A percentile compares a stretch with the other conserved stretches of the same genome.
phyloP scores from a whole-genome alignment of 805 yeast genomes.

The Metschnikowia peoriensis region DNA sequence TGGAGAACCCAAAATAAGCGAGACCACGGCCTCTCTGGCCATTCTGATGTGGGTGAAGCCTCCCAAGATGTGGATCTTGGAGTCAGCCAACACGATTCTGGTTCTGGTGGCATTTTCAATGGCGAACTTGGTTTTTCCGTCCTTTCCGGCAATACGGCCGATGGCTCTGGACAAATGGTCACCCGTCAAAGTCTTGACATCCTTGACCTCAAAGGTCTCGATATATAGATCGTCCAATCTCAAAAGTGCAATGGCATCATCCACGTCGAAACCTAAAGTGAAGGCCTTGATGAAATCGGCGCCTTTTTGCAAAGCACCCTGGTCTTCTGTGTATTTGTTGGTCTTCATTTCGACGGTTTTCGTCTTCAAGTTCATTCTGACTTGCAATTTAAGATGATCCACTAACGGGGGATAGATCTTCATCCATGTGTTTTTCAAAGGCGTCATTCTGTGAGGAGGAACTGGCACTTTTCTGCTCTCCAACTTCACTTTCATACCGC shows the following conservation, averaged over 20 bases:
- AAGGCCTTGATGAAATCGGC: slow-evolving; percentile 96
- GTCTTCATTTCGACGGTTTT: slow-evolving; percentile 87
- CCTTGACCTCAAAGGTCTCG: slow-evolving; percentile 95
- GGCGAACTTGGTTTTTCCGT: slow-evolving; percentile 97
- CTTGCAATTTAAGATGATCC: slow-evolving; percentile 91
- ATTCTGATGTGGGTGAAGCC: slow-evolving; percentile 96
- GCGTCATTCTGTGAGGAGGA: slow-evolving; percentile 97
- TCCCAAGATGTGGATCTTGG: slow-evolving; percentile 94
- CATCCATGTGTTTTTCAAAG: slow-evolving; percentile 85
- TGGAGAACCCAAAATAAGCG: slow-evolving; percentile 93
- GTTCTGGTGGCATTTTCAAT: slow-evolving; percentile 98
- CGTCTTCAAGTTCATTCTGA: slow-evolving; percentile 89
- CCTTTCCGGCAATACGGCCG: slow-evolving; percentile 99
- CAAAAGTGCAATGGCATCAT: slow-evolving; percentile 92
- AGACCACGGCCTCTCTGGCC: slow-evolving; percentile 97
- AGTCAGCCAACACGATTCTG: slow-evolving; percentile 94
- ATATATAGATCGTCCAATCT: slow-evolving; percentile 94
- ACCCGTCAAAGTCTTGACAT: slow-evolving; percentile 91
- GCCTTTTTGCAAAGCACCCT: slow-evolving; percentile 95
- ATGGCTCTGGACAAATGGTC: slow-evolving; percentile 98
- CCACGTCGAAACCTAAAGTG: slow-evolving; percentile 93
- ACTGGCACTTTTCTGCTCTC: slow-evolving; percentile 89
- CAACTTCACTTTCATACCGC: slow-evolving; percentile 66
- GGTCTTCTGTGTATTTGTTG: slow-evolving; percentile 77
- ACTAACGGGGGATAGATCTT: slow-evolving; percentile 95